These are phyloP conservation scores for Saccharum officinarum DNA, from an alignment of 176 grass and related monocot species.

Conservation along the genomic window DNA sequence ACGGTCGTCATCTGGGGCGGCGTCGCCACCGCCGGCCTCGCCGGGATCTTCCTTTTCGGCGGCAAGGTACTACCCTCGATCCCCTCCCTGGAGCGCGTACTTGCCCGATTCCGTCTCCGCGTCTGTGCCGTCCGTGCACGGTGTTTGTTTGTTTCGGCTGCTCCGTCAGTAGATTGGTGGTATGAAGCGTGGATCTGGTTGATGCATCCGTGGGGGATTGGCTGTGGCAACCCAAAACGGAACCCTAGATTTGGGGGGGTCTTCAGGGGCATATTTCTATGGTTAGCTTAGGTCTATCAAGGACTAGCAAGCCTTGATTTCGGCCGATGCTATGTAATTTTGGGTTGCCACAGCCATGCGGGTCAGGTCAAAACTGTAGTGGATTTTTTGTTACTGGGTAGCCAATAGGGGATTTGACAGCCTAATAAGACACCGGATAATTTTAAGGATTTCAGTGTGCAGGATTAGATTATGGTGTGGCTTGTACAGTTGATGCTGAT, in stretches of 20 bases:
- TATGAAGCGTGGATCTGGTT: background rate
- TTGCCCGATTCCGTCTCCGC: background rate
- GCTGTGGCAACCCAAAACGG: too few species aligned
- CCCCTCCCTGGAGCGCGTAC: background rate
- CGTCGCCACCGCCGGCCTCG: constrained; percentile 64
- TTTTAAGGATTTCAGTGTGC: background rate
- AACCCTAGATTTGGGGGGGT: background rate
- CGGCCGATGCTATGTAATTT: background rate
- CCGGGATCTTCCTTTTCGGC: constrained; percentile 70
- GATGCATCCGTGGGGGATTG: background rate
- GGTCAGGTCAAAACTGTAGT: background rate
- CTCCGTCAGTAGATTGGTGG: background rate
- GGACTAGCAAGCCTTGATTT: background rate
- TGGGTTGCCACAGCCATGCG: background rate
- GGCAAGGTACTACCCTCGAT: constrained; percentile 50
- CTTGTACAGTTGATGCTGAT: background rate
- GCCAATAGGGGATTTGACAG: too few species aligned
- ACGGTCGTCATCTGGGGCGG: constrained; percentile 78
- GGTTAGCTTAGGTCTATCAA: background rate
- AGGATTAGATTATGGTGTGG: background rate
- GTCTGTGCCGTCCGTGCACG: background rate
- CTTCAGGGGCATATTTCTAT: background rate
- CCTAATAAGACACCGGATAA: background rate
- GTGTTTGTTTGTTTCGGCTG: background rate
- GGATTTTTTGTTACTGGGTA: background rate